Percentiles rank a stretch among this genome's conserved stretches.
Conservation (phyloP, 2,329 filamentous ascomycete species). For the Hortaea werneckii region DNA sequence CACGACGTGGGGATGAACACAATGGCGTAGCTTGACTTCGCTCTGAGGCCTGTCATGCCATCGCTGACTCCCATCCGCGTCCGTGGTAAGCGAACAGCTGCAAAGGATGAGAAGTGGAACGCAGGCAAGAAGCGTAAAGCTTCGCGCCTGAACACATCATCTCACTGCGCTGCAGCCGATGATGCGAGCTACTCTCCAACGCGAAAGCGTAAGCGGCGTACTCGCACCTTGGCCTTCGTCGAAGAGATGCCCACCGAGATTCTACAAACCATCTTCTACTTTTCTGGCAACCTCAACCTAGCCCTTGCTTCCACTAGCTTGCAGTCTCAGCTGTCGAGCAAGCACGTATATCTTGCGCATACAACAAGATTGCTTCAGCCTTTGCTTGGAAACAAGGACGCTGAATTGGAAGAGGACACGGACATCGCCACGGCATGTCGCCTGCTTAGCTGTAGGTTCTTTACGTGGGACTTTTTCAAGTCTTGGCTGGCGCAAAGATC, state of each 20-base stretch:
- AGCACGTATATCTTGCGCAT: constrained; percentile 19
- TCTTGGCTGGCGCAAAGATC: constrained; percentile 11
- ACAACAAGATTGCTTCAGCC: constrained; percentile 14
- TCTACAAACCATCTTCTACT: constrained; percentile 25
- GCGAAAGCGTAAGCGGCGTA: constrained; percentile 9
- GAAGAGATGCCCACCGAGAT: constrained; percentile 27
- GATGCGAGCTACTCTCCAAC: neutral
- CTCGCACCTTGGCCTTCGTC: constrained; percentile 14
- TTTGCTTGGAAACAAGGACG: constrained; percentile 5
- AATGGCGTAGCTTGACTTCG: too few relatives aligned
- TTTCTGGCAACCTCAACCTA: constrained; percentile 21
- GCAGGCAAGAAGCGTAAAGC: constrained; percentile 13
- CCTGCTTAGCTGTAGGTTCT: constrained; percentile 24
- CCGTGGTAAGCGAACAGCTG: constrained; percentile 23
- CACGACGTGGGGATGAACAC: too few relatives aligned
- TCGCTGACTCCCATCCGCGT: constrained; percentile 21
- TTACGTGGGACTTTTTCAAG: constrained; percentile 25
- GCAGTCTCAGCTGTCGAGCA: constrained; percentile 19
- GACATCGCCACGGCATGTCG: constrained; percentile 15
- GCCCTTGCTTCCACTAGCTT: constrained; percentile 21
- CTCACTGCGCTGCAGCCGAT: too few relatives aligned
- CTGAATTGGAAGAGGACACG: neutral
- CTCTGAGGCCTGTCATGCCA: neutral
- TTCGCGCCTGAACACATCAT: too few relatives aligned
- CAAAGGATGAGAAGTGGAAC: constrained; percentile 18